Percentiles rank a stretch among this genome's conserved stretches.
Conservation (phyloP, 805 yeast genomes). For the Saccharomycopsis sp. region DNA sequence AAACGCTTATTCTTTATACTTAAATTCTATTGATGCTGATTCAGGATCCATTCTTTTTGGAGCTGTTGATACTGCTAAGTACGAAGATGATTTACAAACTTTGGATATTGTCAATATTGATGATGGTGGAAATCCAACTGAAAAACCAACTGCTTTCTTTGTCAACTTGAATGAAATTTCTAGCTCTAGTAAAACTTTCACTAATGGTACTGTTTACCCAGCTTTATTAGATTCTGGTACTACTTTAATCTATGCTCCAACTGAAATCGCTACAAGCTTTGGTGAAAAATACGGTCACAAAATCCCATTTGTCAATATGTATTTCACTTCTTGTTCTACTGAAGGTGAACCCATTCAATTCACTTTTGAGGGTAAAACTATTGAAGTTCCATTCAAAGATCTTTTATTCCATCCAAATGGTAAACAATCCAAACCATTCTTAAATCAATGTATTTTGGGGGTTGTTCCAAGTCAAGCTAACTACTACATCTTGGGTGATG, state of each 20-base stretch:
- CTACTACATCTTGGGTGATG: slow-evolving; percentile 40
- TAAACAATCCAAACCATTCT: slow-evolving; percentile 1
- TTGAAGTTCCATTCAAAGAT: slow-evolving; percentile 38
- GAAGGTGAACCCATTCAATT: slow-evolving; percentile 31
- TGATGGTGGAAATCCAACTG: slow-evolving; percentile 24
- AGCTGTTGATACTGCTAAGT: slow-evolving; percentile 58
- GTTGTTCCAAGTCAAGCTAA: slow-evolving; percentile 27
- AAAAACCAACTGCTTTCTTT: slow-evolving; percentile 40
- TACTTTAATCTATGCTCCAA: slow-evolving; percentile 39
- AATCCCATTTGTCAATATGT: slow-evolving; percentile 32
- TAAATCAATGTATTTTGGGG: slow-evolving; percentile 35
- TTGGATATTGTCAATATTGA: slow-evolving; percentile 42
- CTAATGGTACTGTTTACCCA: slow-evolving; percentile 21
- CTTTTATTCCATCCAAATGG: slow-evolving; percentile 20
- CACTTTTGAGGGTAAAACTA: slow-evolving; percentile 45
- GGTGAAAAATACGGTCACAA: slow-evolving; percentile 24
- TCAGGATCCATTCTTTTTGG: slow-evolving; percentile 60
- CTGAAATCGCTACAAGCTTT: slow-evolving; percentile 22
- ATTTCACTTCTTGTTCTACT: slow-evolving; percentile 35
- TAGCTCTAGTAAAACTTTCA: slow-evolving; percentile 5
- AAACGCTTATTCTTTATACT: slow-evolving; percentile 51
- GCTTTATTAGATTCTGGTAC: slow-evolving; percentile 52
- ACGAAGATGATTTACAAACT: slow-evolving; percentile 38
- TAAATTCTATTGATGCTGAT: slow-evolving; percentile 33
- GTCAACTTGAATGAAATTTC: slow-evolving; percentile 21